Evolutionary conservation across 2,329 filamentous ascomycete species (phyloP), one percentile per base, ranked within the genome.

Genomic region (Amesomyces nigricolor): DNA sequence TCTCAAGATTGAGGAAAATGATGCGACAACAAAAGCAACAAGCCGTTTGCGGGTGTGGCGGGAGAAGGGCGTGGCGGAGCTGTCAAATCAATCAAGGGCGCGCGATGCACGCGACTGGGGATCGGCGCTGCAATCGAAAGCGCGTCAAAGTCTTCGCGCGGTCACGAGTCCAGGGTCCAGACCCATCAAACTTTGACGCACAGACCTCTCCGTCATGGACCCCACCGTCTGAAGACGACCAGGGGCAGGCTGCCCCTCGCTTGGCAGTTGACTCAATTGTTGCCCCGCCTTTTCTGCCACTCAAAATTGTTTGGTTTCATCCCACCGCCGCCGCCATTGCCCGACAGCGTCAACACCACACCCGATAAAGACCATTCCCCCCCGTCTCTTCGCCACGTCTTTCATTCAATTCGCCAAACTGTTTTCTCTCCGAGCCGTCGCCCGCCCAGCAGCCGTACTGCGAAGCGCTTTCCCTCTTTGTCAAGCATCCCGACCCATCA

Each of bases 401-500:
- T 39, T 44, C 30, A 37, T 45, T 48, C 58, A 62, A 57, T 43
- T 56, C 55, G 52, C 61, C 69, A 77, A 73, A 61, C 73, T 79
- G 75, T 75, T 76, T 62, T 69, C 72, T 66, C 72, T 80, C 54
- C 72, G 67, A 57, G 42, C 52, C 58, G 63, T 69, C 45, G 51
- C 68, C 47, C 60, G 68, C 51, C 67, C 49, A 37, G 58, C 52
- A 55, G 52, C 67, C 64, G 68, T 66, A 61, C 63, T 72, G 46
- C 69, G 70, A 63, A 70, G 68, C 67, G 63, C 70, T 39, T 64
- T 65, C 42, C 65, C 64, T 16, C 65, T 66, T 65, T 70, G 66
- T 66, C 69, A 62, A 54, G 61, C 65, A 58, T 54, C 52, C 43
- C 56, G 54, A 40, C 54, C 57, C 30, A 26, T 47, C 26, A 51